Conservation (phyloP, 148 eudicot species). For the Pharnaceum exiguum region DNA sequence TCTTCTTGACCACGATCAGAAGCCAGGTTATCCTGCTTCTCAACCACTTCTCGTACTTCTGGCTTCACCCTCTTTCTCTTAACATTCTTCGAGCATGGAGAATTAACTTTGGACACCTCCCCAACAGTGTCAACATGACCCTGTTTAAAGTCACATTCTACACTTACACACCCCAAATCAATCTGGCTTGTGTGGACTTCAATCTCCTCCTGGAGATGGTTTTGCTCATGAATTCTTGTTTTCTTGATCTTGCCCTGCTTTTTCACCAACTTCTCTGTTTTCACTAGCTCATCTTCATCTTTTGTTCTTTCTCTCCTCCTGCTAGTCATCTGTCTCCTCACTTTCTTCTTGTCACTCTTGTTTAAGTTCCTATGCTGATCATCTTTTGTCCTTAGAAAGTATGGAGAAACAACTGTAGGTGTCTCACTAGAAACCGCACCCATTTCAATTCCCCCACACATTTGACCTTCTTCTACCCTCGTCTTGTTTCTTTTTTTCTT, state of each 20-base stretch:
- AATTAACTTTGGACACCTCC: background rate
- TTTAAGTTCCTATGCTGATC: background rate
- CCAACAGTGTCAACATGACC: background rate
- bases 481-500: slow-evolving; percentile 8
- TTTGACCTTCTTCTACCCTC: background rate
- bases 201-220: background rate
- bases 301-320: background rate
- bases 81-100: slow-evolving; percentile 10
- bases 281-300: slow-evolving; percentile 1
- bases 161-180: background rate
- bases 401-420: slow-evolving; percentile 7
- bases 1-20: background rate
- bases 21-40: slow-evolving; percentile 1
- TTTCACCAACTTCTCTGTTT: slow-evolving; percentile 3
- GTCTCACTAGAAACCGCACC: background rate
- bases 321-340: slow-evolving; percentile 10
- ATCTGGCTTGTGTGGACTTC: background rate
- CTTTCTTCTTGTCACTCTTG: slow-evolving; percentile 7
- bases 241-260: slow-evolving; percentile 14
- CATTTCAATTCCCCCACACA: background rate
- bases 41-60: background rate
- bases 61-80: slow-evolving; percentile 21
- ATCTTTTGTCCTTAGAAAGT: slow-evolving; percentile 1
- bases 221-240: background rate
- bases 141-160: background rate